Evolutionary conservation across 225 moss, liverwort and hornwort species (phyloP), one percentile per base, ranked within the genome.

Genomic region (Asterella californica): DNA sequence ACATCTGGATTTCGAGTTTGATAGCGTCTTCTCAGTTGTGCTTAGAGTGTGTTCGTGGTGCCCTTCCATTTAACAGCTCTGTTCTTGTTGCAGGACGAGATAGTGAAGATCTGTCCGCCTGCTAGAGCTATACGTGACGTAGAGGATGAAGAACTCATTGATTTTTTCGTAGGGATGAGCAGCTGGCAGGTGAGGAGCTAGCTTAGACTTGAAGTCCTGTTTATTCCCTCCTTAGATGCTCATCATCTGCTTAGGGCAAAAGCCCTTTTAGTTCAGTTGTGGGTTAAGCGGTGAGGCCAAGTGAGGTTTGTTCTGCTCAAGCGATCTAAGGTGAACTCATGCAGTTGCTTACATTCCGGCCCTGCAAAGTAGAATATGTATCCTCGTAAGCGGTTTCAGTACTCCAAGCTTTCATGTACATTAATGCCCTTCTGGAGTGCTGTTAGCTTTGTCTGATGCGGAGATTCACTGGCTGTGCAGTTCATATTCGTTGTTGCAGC

Each of bases 81-180:
- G 21, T 38, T 14, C 36, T 7, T 76, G 17, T 68, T 57, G 70
- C 89, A 91, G 87, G 99, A 99, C 72, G 99, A 99, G 68, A 87
- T 99, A 2, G 95, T 99, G 22, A 99, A 99, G 64, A 87, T 90
- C 0, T 99, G 95, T 81, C 87, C 88, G 9, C 93, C 99, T 1
- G 99, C 99, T 2, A 90, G 99, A 76, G 99, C 99, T 15, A 93
- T 99, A 75, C 99, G 99, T 57, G 99, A 99, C 9, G 99, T 99
- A 9, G 99, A 99, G 75, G 99, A 99, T 65, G 95, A 95, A 76
- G 99, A 99, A 83, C 82, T 99, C 0, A 85, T 99, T 24, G 93
- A 95, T 54, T 99, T 99, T 81, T 99, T 99, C 76, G 86, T 91
- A 0, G 99, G 99, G 3, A 99, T 99, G 99, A 88, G 90, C 37